phyloP scores from a whole-genome alignment of 2,329 filamentous ascomycete genomes.

The Ploettnerulaceae sp. region DNA sequence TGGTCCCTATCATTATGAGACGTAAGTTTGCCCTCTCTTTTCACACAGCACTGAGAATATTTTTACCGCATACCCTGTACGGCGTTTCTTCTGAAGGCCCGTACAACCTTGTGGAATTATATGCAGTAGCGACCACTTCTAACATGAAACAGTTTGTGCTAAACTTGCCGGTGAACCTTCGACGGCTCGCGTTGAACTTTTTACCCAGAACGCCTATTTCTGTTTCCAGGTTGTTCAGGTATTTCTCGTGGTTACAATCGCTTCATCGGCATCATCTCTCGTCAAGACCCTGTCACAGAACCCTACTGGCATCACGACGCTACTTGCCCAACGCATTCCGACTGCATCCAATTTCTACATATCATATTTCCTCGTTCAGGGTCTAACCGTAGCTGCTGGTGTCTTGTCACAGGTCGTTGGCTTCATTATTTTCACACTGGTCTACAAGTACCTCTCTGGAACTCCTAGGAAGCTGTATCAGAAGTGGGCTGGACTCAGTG shows the following conservation, averaged over 20 bases:
- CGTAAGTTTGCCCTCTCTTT: slow-evolving; percentile 43
- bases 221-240: slow-evolving; percentile 87
- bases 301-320: slow-evolving; percentile 54
- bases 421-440: slow-evolving; percentile 66
- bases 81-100: no score
- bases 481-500: slow-evolving; percentile 68
- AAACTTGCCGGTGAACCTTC: slow-evolving; percentile 78
- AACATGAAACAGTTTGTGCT: slow-evolving; percentile 56
- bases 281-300: slow-evolving; percentile 57
- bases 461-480: slow-evolving; percentile 77
- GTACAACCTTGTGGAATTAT: no score
- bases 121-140: slow-evolving; percentile 15
- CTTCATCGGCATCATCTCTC: slow-evolving; percentile 72
- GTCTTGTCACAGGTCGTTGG: slow-evolving; percentile 70
- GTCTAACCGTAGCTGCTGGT: slow-evolving; percentile 70
- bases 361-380: slow-evolving; percentile 91
- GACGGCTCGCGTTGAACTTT: slow-evolving; percentile 73
- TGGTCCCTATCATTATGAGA: slow-evolving; percentile 79
- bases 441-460: slow-evolving; percentile 69
- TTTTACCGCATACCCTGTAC: no score
- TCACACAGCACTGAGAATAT: no score
- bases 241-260: slow-evolving; percentile 80
- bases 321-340: slow-evolving; percentile 72
- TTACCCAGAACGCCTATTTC: slow-evolving; percentile 89
- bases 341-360: slow-evolving; percentile 91